Evolutionary conservation across 148 eudicot species (phyloP).

Genomic region (Diospyros kaki): DNA sequence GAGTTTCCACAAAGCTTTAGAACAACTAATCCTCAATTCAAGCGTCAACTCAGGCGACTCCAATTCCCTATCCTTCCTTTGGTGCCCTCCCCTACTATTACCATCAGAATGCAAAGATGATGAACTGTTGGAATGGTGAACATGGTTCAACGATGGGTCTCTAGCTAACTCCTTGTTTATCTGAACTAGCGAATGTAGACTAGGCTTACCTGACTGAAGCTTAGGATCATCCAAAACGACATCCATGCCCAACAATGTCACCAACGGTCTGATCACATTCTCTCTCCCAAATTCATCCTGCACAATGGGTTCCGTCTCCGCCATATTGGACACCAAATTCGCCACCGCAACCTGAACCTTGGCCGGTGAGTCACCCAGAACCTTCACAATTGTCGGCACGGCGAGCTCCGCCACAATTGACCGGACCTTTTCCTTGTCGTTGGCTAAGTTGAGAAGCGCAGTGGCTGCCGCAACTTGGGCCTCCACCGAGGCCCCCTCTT

Average conservation of each 20-base stretch:
- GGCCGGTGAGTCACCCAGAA: slow-evolving; percentile 46
- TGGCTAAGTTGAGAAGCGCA: slow-evolving; percentile 47
- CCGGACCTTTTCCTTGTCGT: slow-evolving; percentile 37
- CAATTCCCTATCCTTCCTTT: slow-evolving; percentile 43
- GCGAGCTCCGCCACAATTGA: slow-evolving; percentile 37
- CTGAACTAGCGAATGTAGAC: slow-evolving; percentile 58
- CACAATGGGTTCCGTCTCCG: slow-evolving; percentile 44
- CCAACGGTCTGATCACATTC: slow-evolving; percentile 56
- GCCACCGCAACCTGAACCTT: slow-evolving; percentile 55
- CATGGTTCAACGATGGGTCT: slow-evolving; percentile 17
- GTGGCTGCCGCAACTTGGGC: slow-evolving; percentile 61
- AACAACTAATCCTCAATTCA: slow-evolving; percentile 47
- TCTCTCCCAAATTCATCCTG: slow-evolving; percentile 76
- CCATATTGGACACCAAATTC: slow-evolving; percentile 57
- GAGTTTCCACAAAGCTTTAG: slow-evolving; percentile 60
- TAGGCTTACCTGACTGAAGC: slow-evolving; percentile 30
- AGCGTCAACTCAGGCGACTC: slow-evolving; percentile 52
- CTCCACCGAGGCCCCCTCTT: slow-evolving; percentile 54
- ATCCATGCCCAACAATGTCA: slow-evolving; percentile 58
- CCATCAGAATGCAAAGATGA: slow-evolving; percentile 34
- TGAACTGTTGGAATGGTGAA: slow-evolving; percentile 29
- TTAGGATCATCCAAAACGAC: slow-evolving; percentile 45
- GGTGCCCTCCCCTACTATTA: slow-evolving; percentile 23
- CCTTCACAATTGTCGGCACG: slow-evolving; percentile 45
- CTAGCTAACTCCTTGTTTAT: slow-evolving; percentile 44